A percentile compares a stretch with the other conserved stretches of the same genome.
phyloP scores from a whole-genome alignment of 73 alveolate genomes.

The Diophrys appendiculata region DNA sequence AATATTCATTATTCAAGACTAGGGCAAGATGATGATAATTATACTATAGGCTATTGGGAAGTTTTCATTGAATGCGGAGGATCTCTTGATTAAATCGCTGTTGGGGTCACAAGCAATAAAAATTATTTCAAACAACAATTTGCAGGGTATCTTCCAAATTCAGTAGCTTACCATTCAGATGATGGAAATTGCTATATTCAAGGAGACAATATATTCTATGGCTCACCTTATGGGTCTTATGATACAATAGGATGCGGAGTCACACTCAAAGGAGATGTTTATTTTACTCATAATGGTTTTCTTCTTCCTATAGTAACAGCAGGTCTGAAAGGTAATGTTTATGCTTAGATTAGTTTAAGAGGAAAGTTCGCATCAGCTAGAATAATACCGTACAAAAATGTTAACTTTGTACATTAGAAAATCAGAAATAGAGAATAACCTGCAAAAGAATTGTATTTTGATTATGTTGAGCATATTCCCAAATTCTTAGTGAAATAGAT shows the following conservation, averaged over 20 bases:
- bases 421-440: no score
- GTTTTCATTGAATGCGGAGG: constrained; percentile 30
- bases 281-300: constrained; percentile 46
- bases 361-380: constrained; percentile 32
- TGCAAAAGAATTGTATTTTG: no score
- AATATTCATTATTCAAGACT: no score
- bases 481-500: no score
- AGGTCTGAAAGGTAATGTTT: constrained; percentile 26
- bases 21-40: no score
- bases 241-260: constrained; percentile 50
- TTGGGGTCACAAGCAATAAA: constrained; percentile 24
- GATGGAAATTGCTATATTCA: constrained; percentile 51
- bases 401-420: no score
- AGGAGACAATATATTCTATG: constrained; percentile 31
- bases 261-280: constrained; percentile 41
- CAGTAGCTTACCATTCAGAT: constrained; percentile 50
- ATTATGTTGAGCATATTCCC: no score
- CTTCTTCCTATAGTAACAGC: constrained; percentile 33
- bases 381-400: no score
- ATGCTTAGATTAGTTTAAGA: constrained; percentile 27
- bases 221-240: constrained; percentile 28
- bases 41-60: constrained; percentile 36
- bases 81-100: constrained; percentile 35
- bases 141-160: constrained; percentile 25
- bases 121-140: constrained; percentile 21